Evolutionary conservation across 176 grass and related monocot genomes (phyloP).

Genomic region (Cocos nucifera): DNA sequence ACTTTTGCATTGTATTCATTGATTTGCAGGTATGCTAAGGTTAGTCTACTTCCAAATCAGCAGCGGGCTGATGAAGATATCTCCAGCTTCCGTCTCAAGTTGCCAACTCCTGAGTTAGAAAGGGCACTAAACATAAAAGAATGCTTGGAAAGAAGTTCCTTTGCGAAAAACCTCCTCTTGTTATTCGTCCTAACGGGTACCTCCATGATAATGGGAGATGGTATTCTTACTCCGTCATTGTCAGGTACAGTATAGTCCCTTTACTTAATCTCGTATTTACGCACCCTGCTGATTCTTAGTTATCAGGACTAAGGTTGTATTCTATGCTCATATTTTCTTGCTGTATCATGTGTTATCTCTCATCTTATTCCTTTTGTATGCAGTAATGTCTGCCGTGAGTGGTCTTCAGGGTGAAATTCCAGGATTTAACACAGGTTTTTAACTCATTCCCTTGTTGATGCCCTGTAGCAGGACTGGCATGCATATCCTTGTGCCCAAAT

Average conservation of each 20-base stretch:
- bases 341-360: constrained; percentile 6
- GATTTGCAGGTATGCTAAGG: constrained; percentile 95
- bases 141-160: constrained; percentile 55
- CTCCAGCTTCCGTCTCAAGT: constrained; percentile 84
- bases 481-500: too few relatives aligned
- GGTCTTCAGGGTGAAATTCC: constrained; percentile 77
- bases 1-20: constrained; percentile 88
- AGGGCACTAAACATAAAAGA: constrained; percentile 79
- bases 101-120: constrained; percentile 84
- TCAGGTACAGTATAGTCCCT: constrained; percentile 43
- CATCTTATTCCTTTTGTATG: constrained; percentile 18
- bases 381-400: constrained; percentile 97
- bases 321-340: background rate
- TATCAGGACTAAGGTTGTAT: constrained; percentile 9
- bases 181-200: constrained; percentile 92
- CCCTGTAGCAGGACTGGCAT: too few relatives aligned
- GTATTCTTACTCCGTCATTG: constrained; percentile 98
- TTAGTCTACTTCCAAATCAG: constrained; percentile 81
- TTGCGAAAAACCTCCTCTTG: constrained; percentile 70
- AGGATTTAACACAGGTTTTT: constrained; percentile 71
- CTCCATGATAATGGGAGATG: constrained; percentile 96
- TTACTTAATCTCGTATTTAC: constrained; percentile 8
- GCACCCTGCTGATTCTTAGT: background rate
- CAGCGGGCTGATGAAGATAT: constrained; percentile 86
- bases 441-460: background rate